Percentiles rank a stretch among this genome's conserved stretches.
Evolutionary conservation across 2,329 filamentous ascomycete species (phyloP).

Genomic region (Penicillium griseofulvum): DNA sequence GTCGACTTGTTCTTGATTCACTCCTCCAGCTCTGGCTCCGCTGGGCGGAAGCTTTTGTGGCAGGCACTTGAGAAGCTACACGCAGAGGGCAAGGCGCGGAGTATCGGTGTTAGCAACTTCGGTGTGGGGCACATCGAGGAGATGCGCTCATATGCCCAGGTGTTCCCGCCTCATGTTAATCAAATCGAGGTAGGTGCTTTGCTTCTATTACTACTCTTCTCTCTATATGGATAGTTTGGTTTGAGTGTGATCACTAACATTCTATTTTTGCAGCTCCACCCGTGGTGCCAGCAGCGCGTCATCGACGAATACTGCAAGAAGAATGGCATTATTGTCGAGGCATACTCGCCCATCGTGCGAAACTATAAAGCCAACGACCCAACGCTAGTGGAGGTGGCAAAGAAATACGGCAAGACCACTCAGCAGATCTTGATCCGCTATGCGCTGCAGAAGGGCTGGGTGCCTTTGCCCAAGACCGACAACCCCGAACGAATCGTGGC

Average conservation of each 20-base stretch:
- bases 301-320: slow-evolving; percentile 56
- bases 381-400: slow-evolving; percentile 61
- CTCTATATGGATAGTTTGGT: not conserved
- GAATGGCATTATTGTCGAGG: slow-evolving; percentile 53
- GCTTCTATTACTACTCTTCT: not conserved
- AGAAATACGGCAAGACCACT: slow-evolving; percentile 70
- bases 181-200: slow-evolving; percentile 63
- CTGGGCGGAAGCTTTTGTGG: slow-evolving; percentile 63
- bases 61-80: slow-evolving; percentile 62
- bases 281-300: slow-evolving; percentile 66
- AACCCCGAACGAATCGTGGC: slow-evolving; percentile 64
- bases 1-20: slow-evolving; percentile 72
- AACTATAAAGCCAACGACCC: slow-evolving; percentile 71
- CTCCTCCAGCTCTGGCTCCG: slow-evolving; percentile 56
- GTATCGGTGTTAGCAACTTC: slow-evolving; percentile 73
- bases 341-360: slow-evolving; percentile 56
- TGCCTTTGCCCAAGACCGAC: slow-evolving; percentile 72
- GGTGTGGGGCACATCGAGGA: slow-evolving; percentile 67
- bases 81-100: slow-evolving; percentile 58
- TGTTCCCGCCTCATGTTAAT: slow-evolving; percentile 70
- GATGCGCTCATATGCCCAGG: slow-evolving; percentile 62
- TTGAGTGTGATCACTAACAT: slow-evolving; percentile 14
- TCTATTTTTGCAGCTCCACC: slow-evolving; percentile 57
- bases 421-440: slow-evolving; percentile 79
- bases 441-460: slow-evolving; percentile 74